These are phyloP conservation scores for Dendrocalamus latiflorus DNA, from an alignment of 202 grass and related monocot species.

Conservation along the genomic window DNA sequence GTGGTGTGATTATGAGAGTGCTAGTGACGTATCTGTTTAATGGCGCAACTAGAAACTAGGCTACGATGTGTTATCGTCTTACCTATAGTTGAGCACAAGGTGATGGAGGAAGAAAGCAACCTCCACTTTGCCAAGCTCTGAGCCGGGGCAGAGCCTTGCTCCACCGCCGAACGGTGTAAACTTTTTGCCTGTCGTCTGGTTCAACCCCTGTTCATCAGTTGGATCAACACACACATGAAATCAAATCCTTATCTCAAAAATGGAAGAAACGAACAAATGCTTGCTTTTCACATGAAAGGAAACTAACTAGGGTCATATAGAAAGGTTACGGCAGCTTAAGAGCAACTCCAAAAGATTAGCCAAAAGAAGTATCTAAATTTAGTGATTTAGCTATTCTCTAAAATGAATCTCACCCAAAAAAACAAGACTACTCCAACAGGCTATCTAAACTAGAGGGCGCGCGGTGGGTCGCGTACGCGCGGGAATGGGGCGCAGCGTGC, in stretches of 20 bases:
- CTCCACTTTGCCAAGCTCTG: slow-evolving; percentile 51
- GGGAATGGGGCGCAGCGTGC: too few relatives aligned
- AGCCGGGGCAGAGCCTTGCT: slow-evolving; percentile 49
- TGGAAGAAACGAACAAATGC: neutral
- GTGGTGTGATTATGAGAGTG: neutral
- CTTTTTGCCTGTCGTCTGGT: slow-evolving; percentile 31
- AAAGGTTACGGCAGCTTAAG: too few relatives aligned
- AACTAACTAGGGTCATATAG: neutral
- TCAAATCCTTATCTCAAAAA: neutral
- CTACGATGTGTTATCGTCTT: neutral
- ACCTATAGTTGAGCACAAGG: slow-evolving; percentile 50
- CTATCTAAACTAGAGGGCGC: too few relatives aligned
- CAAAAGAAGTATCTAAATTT: too few relatives aligned
- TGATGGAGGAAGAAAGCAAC: slow-evolving; percentile 53
- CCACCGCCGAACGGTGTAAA: slow-evolving; percentile 54
- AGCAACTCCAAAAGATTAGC: too few relatives aligned
- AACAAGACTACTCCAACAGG: too few relatives aligned
- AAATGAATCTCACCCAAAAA: too few relatives aligned
- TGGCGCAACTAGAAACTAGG: neutral
- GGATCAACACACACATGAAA: neutral
- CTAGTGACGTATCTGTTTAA: neutral
- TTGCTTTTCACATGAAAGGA: neutral
- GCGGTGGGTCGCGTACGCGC: too few relatives aligned
- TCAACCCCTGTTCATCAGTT: slow-evolving; percentile 1
- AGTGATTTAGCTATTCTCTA: too few relatives aligned